phyloP scores from a whole-genome alignment of 1,139 yeast species.

The Geotrichum europaeum region DNA sequence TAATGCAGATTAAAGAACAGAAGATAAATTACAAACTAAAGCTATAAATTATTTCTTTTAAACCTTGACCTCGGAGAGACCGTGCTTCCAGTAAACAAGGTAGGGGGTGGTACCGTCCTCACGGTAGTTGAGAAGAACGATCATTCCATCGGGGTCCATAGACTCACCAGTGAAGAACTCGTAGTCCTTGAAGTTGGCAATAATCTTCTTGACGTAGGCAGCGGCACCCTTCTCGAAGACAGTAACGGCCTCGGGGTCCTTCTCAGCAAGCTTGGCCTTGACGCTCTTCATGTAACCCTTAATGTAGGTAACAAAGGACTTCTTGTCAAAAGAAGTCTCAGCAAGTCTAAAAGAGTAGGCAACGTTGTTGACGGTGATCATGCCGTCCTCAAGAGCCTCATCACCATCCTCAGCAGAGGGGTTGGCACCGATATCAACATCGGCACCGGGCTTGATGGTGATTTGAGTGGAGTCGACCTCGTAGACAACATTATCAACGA shows the following conservation, averaged over 20 bases:
- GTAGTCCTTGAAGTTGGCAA: conserved; percentile 95
- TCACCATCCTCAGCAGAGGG: conserved; percentile 97
- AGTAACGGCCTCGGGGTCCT: conserved; percentile 78
- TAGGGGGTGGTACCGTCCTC: conserved; percentile 98
- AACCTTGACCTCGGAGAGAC: conserved; percentile 82
- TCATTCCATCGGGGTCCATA: conserved; percentile 99
- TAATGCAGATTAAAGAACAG: neutral
- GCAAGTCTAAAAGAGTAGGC: conserved; percentile 98
- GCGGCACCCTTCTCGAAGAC: conserved; percentile 95
- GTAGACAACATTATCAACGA: conserved; percentile 84
- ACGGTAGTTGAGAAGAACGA: conserved; percentile 97
- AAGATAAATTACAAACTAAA: neutral
- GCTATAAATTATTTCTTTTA: conserved; percentile 39
- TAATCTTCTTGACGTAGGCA: conserved; percentile 89
- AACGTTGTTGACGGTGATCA: conserved; percentile 91
- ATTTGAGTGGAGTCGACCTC: conserved; percentile 97
- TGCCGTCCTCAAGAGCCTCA: conserved; percentile 72
- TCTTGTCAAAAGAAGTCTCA: conserved; percentile 93
- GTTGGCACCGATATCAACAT: conserved; percentile 98
- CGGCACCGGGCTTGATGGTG: conserved; percentile 74
- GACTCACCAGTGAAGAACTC: conserved; percentile 99
- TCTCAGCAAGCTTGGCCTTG: conserved; percentile 83
- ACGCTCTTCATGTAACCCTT: conserved; percentile 98
- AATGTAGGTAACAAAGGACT: conserved; percentile 90
- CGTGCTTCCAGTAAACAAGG: conserved; percentile 98